These are phyloP conservation scores for Leishmania turanica DNA, from an alignment of 208 protist species.

Conservation along the genomic window DNA sequence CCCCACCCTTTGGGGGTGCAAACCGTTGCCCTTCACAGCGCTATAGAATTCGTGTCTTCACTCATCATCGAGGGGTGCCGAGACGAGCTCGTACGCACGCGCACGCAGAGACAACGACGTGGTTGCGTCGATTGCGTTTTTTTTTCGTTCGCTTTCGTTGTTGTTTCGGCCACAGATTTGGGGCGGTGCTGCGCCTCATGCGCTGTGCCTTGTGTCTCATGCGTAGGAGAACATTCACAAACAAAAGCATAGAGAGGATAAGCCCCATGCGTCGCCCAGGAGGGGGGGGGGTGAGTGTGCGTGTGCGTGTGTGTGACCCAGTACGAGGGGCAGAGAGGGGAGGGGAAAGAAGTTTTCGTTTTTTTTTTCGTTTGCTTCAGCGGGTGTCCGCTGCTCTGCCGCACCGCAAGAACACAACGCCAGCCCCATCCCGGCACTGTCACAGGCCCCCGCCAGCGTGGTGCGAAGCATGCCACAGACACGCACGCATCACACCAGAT, in stretches of 20 bases:
- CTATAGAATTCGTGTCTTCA: neutral
- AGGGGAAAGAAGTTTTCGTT: neutral
- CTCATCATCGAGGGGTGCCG: neutral
- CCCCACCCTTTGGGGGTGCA: neutral
- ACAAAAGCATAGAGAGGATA: neutral
- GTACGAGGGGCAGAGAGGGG: neutral
- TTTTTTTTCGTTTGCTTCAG: neutral
- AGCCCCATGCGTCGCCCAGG: neutral
- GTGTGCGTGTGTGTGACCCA: neutral
- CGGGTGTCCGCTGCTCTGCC: neutral
- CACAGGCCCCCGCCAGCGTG: neutral
- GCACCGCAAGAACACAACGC: neutral
- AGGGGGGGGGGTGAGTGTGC: neutral
- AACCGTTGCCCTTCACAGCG: neutral
- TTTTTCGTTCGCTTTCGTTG: neutral
- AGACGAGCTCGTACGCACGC: neutral
- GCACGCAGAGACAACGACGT: neutral
- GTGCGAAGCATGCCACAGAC: neutral
- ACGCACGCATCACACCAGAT: neutral
- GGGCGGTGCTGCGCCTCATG: neutral
- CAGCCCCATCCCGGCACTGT: neutral
- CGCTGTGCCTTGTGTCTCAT: neutral
- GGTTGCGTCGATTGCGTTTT: neutral
- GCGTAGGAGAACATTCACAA: neutral
- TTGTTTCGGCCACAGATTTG: neutral